Conservation (phyloP, 2,329 filamentous ascomycete species). For the Phialophora verrucosa region DNA sequence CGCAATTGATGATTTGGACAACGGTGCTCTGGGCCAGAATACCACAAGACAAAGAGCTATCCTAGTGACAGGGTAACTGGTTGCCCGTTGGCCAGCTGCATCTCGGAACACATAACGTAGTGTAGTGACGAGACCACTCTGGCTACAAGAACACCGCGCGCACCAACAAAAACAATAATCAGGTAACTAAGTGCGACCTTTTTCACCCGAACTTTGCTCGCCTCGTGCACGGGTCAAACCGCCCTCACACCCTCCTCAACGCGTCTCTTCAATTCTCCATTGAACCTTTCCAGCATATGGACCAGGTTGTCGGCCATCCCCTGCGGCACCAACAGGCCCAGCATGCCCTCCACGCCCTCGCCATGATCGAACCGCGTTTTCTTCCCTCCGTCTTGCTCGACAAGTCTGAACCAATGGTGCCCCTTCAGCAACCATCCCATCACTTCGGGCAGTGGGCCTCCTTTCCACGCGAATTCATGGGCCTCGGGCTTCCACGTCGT, state of each 20-base stretch:
- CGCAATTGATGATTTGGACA: background rate
- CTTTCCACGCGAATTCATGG: conserved; percentile 21
- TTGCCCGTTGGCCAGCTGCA: background rate
- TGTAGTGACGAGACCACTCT: background rate
- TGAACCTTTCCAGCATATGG: conserved; percentile 17
- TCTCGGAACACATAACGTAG: background rate
- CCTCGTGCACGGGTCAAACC: background rate
- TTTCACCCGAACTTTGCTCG: too few relatives aligned
- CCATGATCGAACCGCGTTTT: conserved; percentile 17
- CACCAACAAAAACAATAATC: too few relatives aligned
- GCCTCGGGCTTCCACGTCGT: conserved; percentile 17
- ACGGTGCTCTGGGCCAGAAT: background rate
- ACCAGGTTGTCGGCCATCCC: conserved; percentile 10
- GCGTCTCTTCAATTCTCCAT: conserved; percentile 19
- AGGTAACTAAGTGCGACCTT: too few relatives aligned
- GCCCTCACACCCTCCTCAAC: conserved; percentile 1
- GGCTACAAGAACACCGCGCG: too few relatives aligned
- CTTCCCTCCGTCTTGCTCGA: conserved; percentile 16
- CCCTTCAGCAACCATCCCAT: conserved; percentile 13
- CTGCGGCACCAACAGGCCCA: background rate
- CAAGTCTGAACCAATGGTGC: conserved; percentile 16
- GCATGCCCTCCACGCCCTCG: conserved; percentile 11
- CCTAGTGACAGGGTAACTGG: background rate
- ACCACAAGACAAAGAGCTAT: background rate
- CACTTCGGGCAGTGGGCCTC: conserved; percentile 11